Percentiles rank a stretch among this genome's conserved stretches.
phyloP scores from a whole-genome alignment of 495 filamentous ascomycete species.

The Hypoxylon crocopeplum region DNA sequence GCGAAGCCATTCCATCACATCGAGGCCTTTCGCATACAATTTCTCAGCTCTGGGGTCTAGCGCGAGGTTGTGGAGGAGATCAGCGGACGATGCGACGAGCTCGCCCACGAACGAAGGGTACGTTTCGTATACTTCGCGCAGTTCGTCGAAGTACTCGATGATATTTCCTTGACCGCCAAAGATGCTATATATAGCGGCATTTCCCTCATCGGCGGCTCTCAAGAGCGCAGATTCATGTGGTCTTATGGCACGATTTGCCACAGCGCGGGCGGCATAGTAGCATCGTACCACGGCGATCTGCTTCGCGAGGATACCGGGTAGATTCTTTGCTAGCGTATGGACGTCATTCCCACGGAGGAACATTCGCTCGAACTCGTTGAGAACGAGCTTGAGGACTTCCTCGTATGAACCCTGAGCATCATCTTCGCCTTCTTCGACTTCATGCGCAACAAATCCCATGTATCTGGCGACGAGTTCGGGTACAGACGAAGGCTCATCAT shows the following conservation, averaged over 20 bases:
- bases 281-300: slow-evolving; percentile 84
- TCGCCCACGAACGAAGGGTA: slow-evolving; percentile 91
- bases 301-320: slow-evolving; percentile 88
- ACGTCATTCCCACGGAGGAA: slow-evolving; percentile 96
- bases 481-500: slow-evolving; percentile 95
- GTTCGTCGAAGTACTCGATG: slow-evolving; percentile 98
- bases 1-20: slow-evolving; percentile 91
- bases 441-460: slow-evolving; percentile 82
- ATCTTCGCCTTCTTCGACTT: slow-evolving; percentile 91
- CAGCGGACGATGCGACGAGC: slow-evolving; percentile 76
- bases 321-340: slow-evolving; percentile 81
- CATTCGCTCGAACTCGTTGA: slow-evolving; percentile 94
- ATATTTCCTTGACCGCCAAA: slow-evolving; percentile 99
- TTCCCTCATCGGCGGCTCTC: slow-evolving; percentile 80
- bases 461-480: slow-evolving; percentile 91
- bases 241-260: slow-evolving; percentile 80
- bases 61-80: slow-evolving; percentile 82
- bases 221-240: slow-evolving; percentile 92
- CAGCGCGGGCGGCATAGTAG: slow-evolving; percentile 89
- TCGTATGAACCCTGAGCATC: slow-evolving; percentile 81
- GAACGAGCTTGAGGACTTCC: slow-evolving; percentile 84
- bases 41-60: slow-evolving; percentile 88
- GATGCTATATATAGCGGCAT: slow-evolving; percentile 84
- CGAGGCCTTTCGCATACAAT: slow-evolving; percentile 92
- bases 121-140: slow-evolving; percentile 86